Conservation (phyloP, 441 rosid species). For the Populus hybrid region DNA sequence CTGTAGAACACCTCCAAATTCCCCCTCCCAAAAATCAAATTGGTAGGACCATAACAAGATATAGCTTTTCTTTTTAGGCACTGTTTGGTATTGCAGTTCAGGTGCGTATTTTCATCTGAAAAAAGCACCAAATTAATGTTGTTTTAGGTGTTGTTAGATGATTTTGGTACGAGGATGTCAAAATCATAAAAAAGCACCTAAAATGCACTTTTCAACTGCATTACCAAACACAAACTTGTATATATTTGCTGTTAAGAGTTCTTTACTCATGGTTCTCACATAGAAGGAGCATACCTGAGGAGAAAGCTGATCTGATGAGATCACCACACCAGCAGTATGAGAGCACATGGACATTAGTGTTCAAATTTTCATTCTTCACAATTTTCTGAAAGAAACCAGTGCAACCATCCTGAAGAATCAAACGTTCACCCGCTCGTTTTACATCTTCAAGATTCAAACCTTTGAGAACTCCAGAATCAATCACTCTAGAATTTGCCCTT, state of each 20-base stretch:
- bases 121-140: neutral
- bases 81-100: neutral
- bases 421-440: conserved; percentile 70
- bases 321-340: conserved; percentile 96
- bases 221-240: no score
- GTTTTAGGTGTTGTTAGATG: neutral
- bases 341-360: conserved; percentile 58
- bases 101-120: neutral
- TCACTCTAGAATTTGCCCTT: conserved; percentile 73
- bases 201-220: neutral
- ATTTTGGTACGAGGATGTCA: neutral
- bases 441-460: conserved; percentile 84
- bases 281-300: conserved; percentile 46
- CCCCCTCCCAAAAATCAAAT: neutral
- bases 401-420: conserved; percentile 84
- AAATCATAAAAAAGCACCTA: neutral
- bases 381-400: conserved; percentile 57
- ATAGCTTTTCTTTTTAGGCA: neutral
- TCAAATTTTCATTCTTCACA: conserved; percentile 43
- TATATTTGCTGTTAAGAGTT: neutral
- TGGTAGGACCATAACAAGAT: neutral
- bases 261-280: neutral
- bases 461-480: conserved; percentile 71
- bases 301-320: conserved; percentile 73
- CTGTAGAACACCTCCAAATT: neutral